Conservation (phyloP, 2,329 filamentous ascomycete species). For the Epichloe aotearoae region DNA sequence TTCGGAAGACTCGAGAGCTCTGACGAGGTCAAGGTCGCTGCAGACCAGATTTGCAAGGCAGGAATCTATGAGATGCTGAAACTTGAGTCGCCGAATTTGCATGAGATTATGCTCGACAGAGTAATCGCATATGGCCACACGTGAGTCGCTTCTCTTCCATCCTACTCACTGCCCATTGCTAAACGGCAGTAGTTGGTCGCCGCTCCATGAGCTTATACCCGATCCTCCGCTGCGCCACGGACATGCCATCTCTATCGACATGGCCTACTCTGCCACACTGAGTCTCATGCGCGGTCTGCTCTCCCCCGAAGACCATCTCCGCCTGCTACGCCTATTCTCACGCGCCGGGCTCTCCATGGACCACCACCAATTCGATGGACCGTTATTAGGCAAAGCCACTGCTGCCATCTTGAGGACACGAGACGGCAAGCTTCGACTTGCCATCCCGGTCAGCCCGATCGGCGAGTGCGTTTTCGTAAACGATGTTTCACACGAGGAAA, state of each 20-base stretch:
- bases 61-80: slow-evolving; percentile 62
- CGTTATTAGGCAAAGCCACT: slow-evolving; percentile 51
- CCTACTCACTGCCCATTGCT: neutral
- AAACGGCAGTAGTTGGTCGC: slow-evolving; percentile 43
- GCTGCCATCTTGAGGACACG: slow-evolving; percentile 58
- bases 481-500: slow-evolving; percentile 48
- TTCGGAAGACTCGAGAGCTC: slow-evolving; percentile 50
- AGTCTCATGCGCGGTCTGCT: slow-evolving; percentile 49
- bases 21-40: slow-evolving; percentile 17
- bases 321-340: slow-evolving; percentile 55
- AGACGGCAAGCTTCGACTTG: slow-evolving; percentile 53
- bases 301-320: slow-evolving; percentile 44
- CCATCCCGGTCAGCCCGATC: slow-evolving; percentile 50
- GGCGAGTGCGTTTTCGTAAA: slow-evolving; percentile 57
- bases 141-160: slow-evolving; percentile 19
- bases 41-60: slow-evolving; percentile 54
- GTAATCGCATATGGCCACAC: slow-evolving; percentile 66
- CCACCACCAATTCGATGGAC: slow-evolving; percentile 52
- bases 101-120: slow-evolving; percentile 58
- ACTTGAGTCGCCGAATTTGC: slow-evolving; percentile 59
- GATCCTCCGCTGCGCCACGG: slow-evolving; percentile 57
- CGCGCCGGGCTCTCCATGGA: slow-evolving; percentile 60
- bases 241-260: slow-evolving; percentile 63
- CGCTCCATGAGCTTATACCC: slow-evolving; percentile 56
- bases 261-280: slow-evolving; percentile 61